Conservation (phyloP, 768 basidiomycete species). For the Psilocybe azurescens region DNA sequence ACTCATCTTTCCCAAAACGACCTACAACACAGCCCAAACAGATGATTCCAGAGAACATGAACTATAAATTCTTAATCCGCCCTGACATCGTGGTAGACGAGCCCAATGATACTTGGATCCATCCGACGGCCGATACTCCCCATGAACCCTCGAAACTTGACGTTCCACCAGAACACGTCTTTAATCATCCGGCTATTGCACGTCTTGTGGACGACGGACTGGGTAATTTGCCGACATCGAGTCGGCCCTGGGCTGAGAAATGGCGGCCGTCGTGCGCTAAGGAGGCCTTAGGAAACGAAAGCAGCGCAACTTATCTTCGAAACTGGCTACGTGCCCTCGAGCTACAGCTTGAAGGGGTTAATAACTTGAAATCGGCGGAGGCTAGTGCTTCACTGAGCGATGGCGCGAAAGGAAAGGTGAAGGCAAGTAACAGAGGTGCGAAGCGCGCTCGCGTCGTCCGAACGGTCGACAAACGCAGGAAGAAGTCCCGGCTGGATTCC, state of each 20-base stretch:
- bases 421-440: constrained; percentile 36
- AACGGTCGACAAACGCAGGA: constrained; percentile 54
- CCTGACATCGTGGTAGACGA: constrained; percentile 9
- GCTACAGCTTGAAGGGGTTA: constrained; percentile 48
- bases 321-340: constrained; percentile 81
- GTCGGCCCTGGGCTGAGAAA: constrained; percentile 71
- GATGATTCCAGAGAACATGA: not conserved
- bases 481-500: constrained; percentile 57
- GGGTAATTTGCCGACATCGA: constrained; percentile 29
- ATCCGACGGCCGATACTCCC: constrained; percentile 6
- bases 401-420: constrained; percentile 30
- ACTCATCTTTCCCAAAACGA: not conserved
- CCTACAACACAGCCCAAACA: not conserved
- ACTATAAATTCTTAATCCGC: constrained; percentile 17
- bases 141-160: constrained; percentile 11
- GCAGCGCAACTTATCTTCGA: constrained; percentile 69
- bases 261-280: constrained; percentile 78
- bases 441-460: constrained; percentile 70
- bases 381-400: constrained; percentile 1
- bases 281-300: constrained; percentile 82
- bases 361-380: constrained; percentile 10
- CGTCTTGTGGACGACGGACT: constrained; percentile 35
- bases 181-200: constrained; percentile 56
- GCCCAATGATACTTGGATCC: constrained; percentile 3
- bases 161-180: constrained; percentile 35